phyloP scores from a whole-genome alignment of 2,329 filamentous ascomycete species.

The Karstenula rhodostoma region DNA sequence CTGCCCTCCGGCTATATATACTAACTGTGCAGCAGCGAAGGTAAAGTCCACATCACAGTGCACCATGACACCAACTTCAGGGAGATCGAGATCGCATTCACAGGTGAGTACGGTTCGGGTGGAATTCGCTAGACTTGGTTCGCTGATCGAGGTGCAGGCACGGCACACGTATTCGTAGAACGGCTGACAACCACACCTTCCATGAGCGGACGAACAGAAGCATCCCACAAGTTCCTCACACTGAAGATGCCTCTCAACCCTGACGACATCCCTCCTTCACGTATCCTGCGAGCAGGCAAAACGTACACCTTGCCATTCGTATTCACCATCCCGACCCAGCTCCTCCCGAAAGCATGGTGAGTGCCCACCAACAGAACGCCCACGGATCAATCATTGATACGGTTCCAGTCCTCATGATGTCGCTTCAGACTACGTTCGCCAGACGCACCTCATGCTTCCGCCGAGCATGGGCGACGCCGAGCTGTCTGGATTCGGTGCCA shows the following conservation, averaged over 20 bases:
- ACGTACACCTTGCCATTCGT: conserved; percentile 69
- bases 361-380: not conserved
- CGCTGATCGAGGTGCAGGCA: conserved; percentile 50
- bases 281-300: conserved; percentile 62
- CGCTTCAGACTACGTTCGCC: conserved; percentile 60
- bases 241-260: conserved; percentile 67
- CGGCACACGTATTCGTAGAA: conserved; percentile 63
- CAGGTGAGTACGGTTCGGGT: conserved; percentile 53
- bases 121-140: not conserved
- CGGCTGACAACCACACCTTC: conserved; percentile 61
- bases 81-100: conserved; percentile 65
- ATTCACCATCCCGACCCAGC: conserved; percentile 68
- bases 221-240: conserved; percentile 68
- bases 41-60: conserved; percentile 9
- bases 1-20: not conserved
- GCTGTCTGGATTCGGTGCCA: conserved; percentile 58
- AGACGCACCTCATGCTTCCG: conserved; percentile 66
- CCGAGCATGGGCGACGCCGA: conserved; percentile 68
- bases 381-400: not conserved
- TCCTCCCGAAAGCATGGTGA: conserved; percentile 66
- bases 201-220: conserved; percentile 62
- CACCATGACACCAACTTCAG: conserved; percentile 63
- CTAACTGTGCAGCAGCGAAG: not conserved
- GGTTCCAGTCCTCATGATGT: conserved; percentile 55
- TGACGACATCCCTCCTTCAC: conserved; percentile 61